A percentile compares a stretch with the other conserved stretches of the same genome.
These are phyloP conservation scores for Rhododendron vialii DNA, from an alignment of 148 eudicot species.

Conservation along the genomic window DNA sequence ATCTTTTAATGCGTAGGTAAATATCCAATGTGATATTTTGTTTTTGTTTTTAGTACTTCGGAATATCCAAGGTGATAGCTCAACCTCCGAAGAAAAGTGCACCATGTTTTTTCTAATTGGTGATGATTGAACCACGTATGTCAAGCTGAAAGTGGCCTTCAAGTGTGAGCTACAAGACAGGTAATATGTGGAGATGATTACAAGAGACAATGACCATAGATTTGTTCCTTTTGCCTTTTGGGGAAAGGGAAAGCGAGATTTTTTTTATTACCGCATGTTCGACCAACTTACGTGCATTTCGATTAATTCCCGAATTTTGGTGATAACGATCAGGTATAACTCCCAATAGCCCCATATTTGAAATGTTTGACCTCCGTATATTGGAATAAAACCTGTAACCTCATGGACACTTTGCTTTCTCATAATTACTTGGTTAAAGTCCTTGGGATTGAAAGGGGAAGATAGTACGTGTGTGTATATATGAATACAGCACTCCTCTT, in stretches of 20 bases:
- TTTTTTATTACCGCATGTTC: no score
- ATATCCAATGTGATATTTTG: not conserved
- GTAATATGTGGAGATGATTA: not conserved
- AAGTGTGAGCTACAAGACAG: not conserved
- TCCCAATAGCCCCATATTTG: rapidly evolving
- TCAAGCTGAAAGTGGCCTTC: not conserved
- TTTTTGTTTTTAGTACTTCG: no score
- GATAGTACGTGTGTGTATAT: no score
- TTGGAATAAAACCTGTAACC: no score
- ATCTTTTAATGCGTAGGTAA: not conserved
- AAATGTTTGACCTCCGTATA: rapidly evolving
- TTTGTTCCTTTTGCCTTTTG: not conserved
- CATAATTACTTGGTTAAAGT: no score
- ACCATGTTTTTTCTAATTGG: not conserved
- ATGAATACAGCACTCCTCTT: not conserved
- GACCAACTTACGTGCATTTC: rapidly evolving
- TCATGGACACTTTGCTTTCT: no score
- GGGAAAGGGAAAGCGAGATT: not conserved
- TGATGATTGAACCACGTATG: slow-evolving; percentile 4
- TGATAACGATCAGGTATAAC: no score
- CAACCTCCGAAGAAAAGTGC: not conserved
- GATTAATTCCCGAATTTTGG: no score
- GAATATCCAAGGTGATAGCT: not conserved
- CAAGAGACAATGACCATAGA: not conserved
- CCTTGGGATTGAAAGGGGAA: not conserved